Evolutionary conservation across 1,139 yeast genomes (phyloP), one percentile per base, ranked within the genome.

Genomic region (Hemisphaericaspora xylofermentans): DNA sequence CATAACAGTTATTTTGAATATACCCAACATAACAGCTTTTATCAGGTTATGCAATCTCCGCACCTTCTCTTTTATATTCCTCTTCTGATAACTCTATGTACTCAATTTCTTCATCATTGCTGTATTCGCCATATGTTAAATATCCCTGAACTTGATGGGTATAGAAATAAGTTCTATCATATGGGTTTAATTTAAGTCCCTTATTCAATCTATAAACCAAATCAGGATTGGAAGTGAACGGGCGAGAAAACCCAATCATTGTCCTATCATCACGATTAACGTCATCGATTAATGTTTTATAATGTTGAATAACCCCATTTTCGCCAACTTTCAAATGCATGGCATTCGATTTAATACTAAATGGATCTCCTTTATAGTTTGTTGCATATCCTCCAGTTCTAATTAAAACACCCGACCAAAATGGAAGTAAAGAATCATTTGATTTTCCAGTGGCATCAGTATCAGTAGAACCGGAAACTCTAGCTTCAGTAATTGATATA

Each of bases 171-270:
- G 38, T 38, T 43, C 66, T 47, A 26, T 59, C 53, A 38, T 63
- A 63, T 13, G 46, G 47, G 19, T 47, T 48, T 29, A 56, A 44
- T 14, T 49, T 42, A 8, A 36, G 24, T 9, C 44, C 38, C 2
- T 44, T 29, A 28, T 63, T 61, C 40, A 75, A 51, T 43, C 76
- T 61, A 16, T 58, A 52, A 12, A 68, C 64, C 25, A 76, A 54
- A 49, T 76, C 81, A 1, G 82, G 81, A 50, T 74, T 77, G 17
- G 79, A 55, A 30, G 73, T 72, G 49, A 63, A 75, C 40, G 58
- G 59, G 41, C 80, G 61, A 19, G 80, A 78, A 44, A 71, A 62
- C 1, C 71, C 79, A 37, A 73, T 58, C 38, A 74, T 43, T 2
- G 76, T 65, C 38, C 67, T 57, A 34, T 64, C 63, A 42, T 71